Evolutionary conservation across 192 early-diverging fungal genomes (phyloP).

Genomic region (Podila epicladia): DNA sequence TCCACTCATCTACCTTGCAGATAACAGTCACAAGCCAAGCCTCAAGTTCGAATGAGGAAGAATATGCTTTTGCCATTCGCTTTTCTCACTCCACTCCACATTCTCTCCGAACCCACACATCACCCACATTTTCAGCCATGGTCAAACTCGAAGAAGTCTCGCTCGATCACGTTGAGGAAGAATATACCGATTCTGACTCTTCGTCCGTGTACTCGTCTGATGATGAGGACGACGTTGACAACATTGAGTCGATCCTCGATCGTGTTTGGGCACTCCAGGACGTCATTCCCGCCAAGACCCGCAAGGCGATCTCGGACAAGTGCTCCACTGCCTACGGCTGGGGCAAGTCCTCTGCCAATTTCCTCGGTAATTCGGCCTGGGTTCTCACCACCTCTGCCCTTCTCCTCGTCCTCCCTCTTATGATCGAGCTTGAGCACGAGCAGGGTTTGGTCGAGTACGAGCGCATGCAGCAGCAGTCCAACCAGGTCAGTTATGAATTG

Average conservation of each 20-base stretch:
- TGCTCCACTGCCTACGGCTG: conserved; percentile 66
- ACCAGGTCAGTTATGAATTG: conserved; percentile 24
- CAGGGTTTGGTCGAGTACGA: conserved; percentile 88
- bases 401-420: conserved; percentile 86
- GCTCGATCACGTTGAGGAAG: conserved; percentile 59
- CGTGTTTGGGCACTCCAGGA: conserved; percentile 87
- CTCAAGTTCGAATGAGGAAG: no score
- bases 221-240: conserved; percentile 75
- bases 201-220: conserved; percentile 68
- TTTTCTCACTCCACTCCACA: neutral
- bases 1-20: no score
- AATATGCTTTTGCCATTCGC: neutral
- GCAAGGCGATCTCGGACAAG: conserved; percentile 68
- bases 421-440: conserved; percentile 89
- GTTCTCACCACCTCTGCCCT: conserved; percentile 88
- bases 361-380: conserved; percentile 89
- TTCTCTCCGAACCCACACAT: neutral
- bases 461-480: conserved; percentile 65
- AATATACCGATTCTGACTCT: conserved; percentile 58
- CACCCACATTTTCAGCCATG: conserved; percentile 41
- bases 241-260: conserved; percentile 85
- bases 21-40: no score
- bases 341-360: conserved; percentile 64
- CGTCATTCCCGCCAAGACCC: conserved; percentile 82
- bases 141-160: conserved; percentile 65